phyloP scores from a whole-genome alignment of 345 rosid species.

The Hibiscus trionum region DNA sequence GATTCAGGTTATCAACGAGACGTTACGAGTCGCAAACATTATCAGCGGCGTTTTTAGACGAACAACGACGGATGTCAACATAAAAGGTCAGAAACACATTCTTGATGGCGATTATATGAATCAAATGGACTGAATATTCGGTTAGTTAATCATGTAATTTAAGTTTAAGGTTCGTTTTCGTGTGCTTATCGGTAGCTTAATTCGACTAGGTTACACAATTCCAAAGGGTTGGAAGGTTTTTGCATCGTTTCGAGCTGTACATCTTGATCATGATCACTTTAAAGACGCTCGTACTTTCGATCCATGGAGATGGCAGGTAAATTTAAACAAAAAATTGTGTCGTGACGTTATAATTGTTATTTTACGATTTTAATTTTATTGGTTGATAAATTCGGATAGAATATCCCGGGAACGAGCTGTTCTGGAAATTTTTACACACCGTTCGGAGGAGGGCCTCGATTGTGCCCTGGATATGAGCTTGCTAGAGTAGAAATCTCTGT shows the following conservation, averaged over 20 bases:
- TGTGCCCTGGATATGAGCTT: slow-evolving; percentile 63
- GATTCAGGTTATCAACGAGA: slow-evolving; percentile 81
- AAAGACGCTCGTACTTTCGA: slow-evolving; percentile 87
- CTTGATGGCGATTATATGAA: not conserved
- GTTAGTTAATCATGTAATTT: not conserved
- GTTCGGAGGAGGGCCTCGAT: slow-evolving; percentile 57
- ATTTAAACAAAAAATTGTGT: not conserved
- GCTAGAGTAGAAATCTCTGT: slow-evolving; percentile 64
- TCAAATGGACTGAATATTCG: not conserved
- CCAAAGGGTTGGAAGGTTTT: slow-evolving; percentile 96
- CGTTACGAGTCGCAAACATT: slow-evolving; percentile 79
- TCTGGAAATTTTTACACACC: slow-evolving; percentile 44
- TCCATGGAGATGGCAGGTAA: slow-evolving; percentile 93
- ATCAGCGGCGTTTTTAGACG: slow-evolving; percentile 83
- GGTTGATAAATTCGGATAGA: slow-evolving; percentile 23
- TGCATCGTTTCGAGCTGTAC: slow-evolving; percentile 91
- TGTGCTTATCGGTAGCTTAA: not conserved
- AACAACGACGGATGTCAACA: slow-evolving; percentile 54
- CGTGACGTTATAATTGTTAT: too few relatives aligned
- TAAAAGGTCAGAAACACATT: slow-evolving; percentile 46
- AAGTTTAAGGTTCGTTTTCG: not conserved
- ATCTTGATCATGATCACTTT: slow-evolving; percentile 71
- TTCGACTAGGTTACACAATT: slow-evolving; percentile 60
- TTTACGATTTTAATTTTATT: too few relatives aligned
- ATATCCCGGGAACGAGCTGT: slow-evolving; percentile 33